Base-by-base conservation (phyloP, 2,329 filamentous ascomycete genomes). In the Aspergillus melleus region DNA sequence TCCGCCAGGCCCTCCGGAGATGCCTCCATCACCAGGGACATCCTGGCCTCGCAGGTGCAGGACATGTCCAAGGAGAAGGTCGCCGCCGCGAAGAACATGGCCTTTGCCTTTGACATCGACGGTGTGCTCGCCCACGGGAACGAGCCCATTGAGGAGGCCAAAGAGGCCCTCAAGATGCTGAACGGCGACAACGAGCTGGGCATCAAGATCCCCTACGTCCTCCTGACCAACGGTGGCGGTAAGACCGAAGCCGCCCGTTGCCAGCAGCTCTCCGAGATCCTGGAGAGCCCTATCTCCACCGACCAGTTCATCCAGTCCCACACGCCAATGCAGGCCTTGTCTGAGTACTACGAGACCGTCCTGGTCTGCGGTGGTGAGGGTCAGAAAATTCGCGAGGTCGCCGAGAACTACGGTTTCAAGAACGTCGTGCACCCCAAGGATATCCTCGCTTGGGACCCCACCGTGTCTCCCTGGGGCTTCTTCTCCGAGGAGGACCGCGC, bases 221-320 rank as follows among this genome's bases (percentile, higher is more conserved):
- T 91, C 78, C 79, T 91, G 58, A 91, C 88, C 72, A 91, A 91
- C 79, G 88, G 88, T 65, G 89, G 87, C 54, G 88, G 88, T 67
- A 90, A 90, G 82, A 85, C 85, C 22, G 88, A 91, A 75, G 73
- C 78, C 58, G 81, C 85, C 39, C 87, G 88, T 61, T 85, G 85
- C 68, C 81, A 87, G 60, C 88, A 91, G 75, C 83, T 91, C 19
- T 82, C 84, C 64, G 84, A 85, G 72, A 90, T 91, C 63, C 81
- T 91, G 50, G 77, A 84, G 60, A 83, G 83, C 69, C 86, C 86
- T 55, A 85, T 90, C 74, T 84, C 81, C 54, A 88, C 85, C 42
- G 87, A 90, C 60, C 88, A 91, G 73, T 92, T 91, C 81, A 90
- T 91, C 72, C 88, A 91, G 76, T 88, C 86, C 1, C 88, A 90